These are phyloP conservation scores for Cordyceps cicadae DNA, from an alignment of 2,329 filamentous ascomycete genomes.

Conservation along the genomic window DNA sequence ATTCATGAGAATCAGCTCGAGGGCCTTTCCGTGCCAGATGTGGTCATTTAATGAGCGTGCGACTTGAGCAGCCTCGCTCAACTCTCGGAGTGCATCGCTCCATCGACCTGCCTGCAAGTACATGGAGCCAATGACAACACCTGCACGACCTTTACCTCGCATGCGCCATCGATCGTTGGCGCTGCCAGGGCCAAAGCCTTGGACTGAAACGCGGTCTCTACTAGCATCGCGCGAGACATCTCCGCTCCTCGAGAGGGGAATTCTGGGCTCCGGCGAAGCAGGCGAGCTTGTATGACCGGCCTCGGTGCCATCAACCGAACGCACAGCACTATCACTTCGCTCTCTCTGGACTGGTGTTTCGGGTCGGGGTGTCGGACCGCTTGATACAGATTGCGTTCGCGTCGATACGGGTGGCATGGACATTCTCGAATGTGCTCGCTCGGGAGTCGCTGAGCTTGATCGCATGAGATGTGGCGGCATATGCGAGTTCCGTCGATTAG, in stretches of 20 bases:
- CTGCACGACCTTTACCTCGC: conserved; percentile 71
- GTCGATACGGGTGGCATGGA: conserved; percentile 67
- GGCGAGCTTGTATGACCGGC: conserved; percentile 26
- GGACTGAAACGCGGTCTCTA: conserved; percentile 52
- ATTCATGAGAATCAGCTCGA: conserved; percentile 79
- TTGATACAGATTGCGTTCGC: conserved; percentile 33
- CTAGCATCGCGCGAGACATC: conserved; percentile 42
- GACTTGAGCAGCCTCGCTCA: conserved; percentile 69
- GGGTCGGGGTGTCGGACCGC: conserved; percentile 37
- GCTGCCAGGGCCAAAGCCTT: conserved; percentile 64
- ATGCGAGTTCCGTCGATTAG: conserved; percentile 48
- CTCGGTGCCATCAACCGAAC: conserved; percentile 41
- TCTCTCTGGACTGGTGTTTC: conserved; percentile 41
- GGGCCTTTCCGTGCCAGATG: conserved; percentile 92
- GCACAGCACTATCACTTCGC: conserved; percentile 37
- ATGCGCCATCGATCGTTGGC: conserved; percentile 69
- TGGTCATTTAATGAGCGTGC: conserved; percentile 79
- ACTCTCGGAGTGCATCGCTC: conserved; percentile 77
- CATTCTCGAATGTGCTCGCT: conserved; percentile 62
- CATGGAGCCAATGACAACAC: conserved; percentile 73
- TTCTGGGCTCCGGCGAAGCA: conserved; percentile 34
- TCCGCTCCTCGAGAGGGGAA: conserved; percentile 29
- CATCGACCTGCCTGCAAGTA: conserved; percentile 86
- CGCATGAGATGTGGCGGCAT: conserved; percentile 34
- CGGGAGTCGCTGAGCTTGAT: conserved; percentile 47